Evolutionary conservation across 495 filamentous ascomycete genomes (phyloP).

Genomic region (Talaromyces borbonicus): DNA sequence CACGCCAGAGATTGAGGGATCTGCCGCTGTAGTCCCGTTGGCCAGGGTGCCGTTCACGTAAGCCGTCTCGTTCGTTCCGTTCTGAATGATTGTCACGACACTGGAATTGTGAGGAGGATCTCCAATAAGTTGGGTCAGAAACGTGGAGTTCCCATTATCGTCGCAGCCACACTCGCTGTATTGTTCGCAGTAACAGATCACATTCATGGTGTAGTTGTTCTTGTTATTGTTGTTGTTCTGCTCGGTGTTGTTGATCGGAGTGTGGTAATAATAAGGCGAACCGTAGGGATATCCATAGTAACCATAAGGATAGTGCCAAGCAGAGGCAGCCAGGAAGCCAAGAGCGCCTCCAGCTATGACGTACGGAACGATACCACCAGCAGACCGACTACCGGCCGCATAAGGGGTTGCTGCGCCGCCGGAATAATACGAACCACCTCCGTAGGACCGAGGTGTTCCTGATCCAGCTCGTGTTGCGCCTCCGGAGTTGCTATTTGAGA

Average conservation of each 20-base stretch:
- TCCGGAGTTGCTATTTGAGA: slow-evolving; percentile 39
- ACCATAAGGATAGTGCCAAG: slow-evolving; percentile 45
- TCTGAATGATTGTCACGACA: slow-evolving; percentile 55
- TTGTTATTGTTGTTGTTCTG: slow-evolving; percentile 23
- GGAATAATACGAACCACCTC: slow-evolving; percentile 63
- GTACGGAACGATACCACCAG: slow-evolving; percentile 47
- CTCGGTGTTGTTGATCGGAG: slow-evolving; percentile 47
- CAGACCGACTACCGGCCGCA: slow-evolving; percentile 45
- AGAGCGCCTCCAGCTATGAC: slow-evolving; percentile 48
- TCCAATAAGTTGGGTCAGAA: slow-evolving; percentile 50
- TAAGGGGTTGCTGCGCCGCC: slow-evolving; percentile 70
- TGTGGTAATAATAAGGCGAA: slow-evolving; percentile 47
- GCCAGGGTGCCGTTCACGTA: slow-evolving; percentile 78
- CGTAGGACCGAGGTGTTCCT: slow-evolving; percentile 50
- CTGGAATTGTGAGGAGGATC: slow-evolving; percentile 57
- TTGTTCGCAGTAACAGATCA: slow-evolving; percentile 64
- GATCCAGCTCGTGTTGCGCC: slow-evolving; percentile 57
- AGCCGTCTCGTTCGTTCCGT: slow-evolving; percentile 61
- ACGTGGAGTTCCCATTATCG: slow-evolving; percentile 51
- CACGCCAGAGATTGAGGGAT: slow-evolving; percentile 15
- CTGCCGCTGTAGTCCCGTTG: slow-evolving; percentile 67
- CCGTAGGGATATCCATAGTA: slow-evolving; percentile 57
- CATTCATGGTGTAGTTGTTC: slow-evolving; percentile 57
- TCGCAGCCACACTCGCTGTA: slow-evolving; percentile 75
- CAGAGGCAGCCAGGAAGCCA: slow-evolving; percentile 48